A percentile compares a stretch with the other conserved stretches of the same genome.
Evolutionary conservation across 192 early-diverging fungal genomes (phyloP).

Genomic region (Backusella luteola): DNA sequence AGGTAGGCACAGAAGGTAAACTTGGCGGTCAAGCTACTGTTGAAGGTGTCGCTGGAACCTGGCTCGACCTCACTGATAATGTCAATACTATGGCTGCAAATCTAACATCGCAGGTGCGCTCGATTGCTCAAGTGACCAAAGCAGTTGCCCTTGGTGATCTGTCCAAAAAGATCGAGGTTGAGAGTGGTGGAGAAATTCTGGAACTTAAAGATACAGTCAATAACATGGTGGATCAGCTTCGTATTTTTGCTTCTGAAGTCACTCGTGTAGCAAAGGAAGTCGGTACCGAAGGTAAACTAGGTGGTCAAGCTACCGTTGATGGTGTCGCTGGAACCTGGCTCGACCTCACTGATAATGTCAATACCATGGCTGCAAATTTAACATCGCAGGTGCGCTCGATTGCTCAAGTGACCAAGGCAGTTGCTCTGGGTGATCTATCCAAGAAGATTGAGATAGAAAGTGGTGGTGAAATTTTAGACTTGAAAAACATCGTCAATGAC

Average conservation of each 20-base stretch:
- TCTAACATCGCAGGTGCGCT: conserved; percentile 63
- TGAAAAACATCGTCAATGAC: conserved; percentile 61
- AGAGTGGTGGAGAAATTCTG: conserved; percentile 62
- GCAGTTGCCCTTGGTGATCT: conserved; percentile 58
- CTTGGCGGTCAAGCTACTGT: conserved; percentile 75
- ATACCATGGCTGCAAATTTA: conserved; percentile 32
- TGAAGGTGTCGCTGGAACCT: conserved; percentile 65
- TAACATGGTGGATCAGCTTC: conserved; percentile 73
- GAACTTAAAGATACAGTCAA: conserved; percentile 74
- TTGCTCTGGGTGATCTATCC: conserved; percentile 62
- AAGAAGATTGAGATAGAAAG: conserved; percentile 48
- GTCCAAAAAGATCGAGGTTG: conserved; percentile 57
- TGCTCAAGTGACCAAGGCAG: conserved; percentile 60
- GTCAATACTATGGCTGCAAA: conserved; percentile 65
- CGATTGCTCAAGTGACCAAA: conserved; percentile 60
- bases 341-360: conserved; percentile 14
- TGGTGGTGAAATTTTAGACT: conserved; percentile 1
- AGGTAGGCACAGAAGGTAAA: conserved; percentile 70
- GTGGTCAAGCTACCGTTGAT: conserved; percentile 6
- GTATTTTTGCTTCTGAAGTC: too few species aligned
- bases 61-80: conserved; percentile 72
- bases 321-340: conserved; percentile 18
- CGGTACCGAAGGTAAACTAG: too few species aligned
- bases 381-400: conserved; percentile 57
- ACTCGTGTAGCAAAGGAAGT: too few species aligned